phyloP scores from a whole-genome alignment of 2,329 filamentous ascomycete species.

The Clonostachys rosea region DNA sequence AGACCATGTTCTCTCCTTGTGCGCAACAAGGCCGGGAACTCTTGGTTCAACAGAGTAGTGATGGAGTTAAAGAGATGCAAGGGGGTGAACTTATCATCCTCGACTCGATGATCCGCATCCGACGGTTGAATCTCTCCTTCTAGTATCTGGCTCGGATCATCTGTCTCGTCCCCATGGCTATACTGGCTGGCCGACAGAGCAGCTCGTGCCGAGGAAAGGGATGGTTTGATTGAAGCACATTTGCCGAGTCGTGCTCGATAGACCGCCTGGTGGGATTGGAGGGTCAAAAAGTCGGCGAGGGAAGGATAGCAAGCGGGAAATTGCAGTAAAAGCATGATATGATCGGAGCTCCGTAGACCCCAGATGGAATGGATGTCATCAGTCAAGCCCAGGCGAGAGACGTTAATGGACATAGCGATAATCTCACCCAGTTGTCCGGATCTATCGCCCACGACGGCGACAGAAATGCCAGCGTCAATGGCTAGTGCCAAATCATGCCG shows the following conservation, averaged over 20 bases:
- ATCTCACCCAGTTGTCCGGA: slow-evolving; percentile 16
- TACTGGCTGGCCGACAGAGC: no score
- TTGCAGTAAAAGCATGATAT: slow-evolving; percentile 66
- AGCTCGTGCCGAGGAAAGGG: not conserved
- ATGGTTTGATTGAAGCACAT: not conserved
- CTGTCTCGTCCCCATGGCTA: not conserved
- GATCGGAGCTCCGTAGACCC: slow-evolving; percentile 59
- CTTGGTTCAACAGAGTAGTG: slow-evolving; percentile 42
- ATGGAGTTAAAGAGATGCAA: no score
- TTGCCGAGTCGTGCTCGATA: not conserved
- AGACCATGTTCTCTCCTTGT: slow-evolving; percentile 47
- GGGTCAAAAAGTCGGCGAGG: slow-evolving; percentile 42
- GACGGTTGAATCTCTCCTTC: not conserved
- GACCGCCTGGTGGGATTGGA: not conserved
- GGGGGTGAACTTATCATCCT: no score
- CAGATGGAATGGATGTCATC: slow-evolving; percentile 65
- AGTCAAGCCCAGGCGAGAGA: slow-evolving; percentile 64
- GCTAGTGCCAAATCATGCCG: not conserved
- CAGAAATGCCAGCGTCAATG: not conserved
- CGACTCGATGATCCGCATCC: not conserved
- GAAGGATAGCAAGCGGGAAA: slow-evolving; percentile 56
- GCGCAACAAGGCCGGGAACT: slow-evolving; percentile 59
- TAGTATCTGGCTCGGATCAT: not conserved
- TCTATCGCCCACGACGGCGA: not conserved
- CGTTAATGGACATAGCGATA: slow-evolving; percentile 61